Evolutionary conservation across 164 flowering plant genomes (phyloP), one percentile per base, ranked within the genome.

Genomic region (Amborella trichopoda): DNA sequence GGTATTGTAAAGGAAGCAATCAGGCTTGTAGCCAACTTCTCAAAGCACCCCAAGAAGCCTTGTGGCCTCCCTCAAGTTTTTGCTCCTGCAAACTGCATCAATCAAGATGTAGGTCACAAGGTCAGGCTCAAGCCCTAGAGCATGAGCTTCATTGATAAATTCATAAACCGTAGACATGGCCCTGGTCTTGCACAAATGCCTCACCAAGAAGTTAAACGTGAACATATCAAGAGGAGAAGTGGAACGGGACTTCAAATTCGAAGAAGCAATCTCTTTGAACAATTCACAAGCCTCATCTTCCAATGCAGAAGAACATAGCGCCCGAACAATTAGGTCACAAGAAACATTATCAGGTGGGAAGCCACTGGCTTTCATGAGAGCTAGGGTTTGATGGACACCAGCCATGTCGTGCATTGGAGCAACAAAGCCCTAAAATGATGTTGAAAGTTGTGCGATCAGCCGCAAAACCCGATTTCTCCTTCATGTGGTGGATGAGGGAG

Each of bases 61-160:
- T 1, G 59, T 69, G 0, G 81, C 93, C 67, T 91, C 95, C 1
- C 95, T 55, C 9, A 91, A 63, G 60, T 91, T 82, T 74, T 69
- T 78, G 1, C 73, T 46, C 46, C 70, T 80, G 52, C 95, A 87
- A 13, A 83, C 98, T 54, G 68, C 68, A 40, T 81, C 95, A 60
- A 89, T 85, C 74, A 90, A 67, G 12, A 86, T 83, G 44, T 90
- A 90, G 9, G 95, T 83, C 12, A 83, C 80, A 40, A 77, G 72
- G 53, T 87, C 78, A 4, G 93, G 95, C 36, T 68, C 74, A 33
- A 83, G 4, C 6, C 44, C 57, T 12, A 44, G 53, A 5, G 36
- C 52, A 32, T 58, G 54, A 78, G 81, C 65, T 17, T 78, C 78
- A 2, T 72, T 62, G 4, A 84, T 68, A 51, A 82, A 76, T 18